Evolutionary conservation across 306 rosid genomes (phyloP).

Genomic region (Lagenaria siceraria): DNA sequence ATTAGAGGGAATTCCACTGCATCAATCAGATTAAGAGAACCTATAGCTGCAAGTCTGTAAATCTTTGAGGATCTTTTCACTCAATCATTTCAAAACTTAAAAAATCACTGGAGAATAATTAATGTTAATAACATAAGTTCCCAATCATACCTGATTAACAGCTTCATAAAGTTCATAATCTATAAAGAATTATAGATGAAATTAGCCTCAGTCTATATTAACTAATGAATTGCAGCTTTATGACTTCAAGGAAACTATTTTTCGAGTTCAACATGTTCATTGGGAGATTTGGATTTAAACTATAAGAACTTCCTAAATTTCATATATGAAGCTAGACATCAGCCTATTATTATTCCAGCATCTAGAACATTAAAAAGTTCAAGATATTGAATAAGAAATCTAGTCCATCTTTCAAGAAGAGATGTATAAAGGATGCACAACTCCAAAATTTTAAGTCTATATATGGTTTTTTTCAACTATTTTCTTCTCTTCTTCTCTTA

Average conservation of each 20-base stretch:
- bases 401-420: neutral
- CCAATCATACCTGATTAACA: neutral
- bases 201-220: neutral
- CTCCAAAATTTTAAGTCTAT: too few species aligned
- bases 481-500: neutral
- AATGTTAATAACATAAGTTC: neutral
- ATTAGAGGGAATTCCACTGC: neutral
- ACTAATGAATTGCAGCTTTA: neutral
- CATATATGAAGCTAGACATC: neutral
- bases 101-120: neutral
- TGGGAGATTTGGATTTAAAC: neutral
- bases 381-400: too few species aligned
- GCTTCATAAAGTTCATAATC: neutral
- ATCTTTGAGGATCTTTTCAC: neutral
- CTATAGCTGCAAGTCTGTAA: neutral
- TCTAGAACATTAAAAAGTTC: neutral
- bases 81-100: neutral
- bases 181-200: neutral
- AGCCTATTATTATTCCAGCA: neutral
- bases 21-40: neutral
- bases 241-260: neutral
- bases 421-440: too few species aligned
- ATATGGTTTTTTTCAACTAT: too few species aligned
- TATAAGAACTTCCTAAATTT: neutral
- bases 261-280: too few species aligned